phyloP scores from a whole-genome alignment of 2,329 filamentous ascomycete species.

The Cercospora nicotianae region DNA sequence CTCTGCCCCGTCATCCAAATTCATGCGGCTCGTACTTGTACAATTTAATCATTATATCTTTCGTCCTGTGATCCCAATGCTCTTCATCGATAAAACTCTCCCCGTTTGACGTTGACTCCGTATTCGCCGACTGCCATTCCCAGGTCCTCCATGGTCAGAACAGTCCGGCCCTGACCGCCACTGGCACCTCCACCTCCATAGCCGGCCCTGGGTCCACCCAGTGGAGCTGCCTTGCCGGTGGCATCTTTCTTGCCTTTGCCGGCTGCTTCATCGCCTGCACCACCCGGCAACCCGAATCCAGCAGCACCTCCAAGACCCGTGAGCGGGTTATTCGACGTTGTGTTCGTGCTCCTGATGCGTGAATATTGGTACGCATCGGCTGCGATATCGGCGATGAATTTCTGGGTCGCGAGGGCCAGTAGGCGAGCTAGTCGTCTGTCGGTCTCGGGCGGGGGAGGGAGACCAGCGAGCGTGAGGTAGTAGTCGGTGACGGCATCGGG shows the following conservation, averaged over 20 bases:
- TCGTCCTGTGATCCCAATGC: not conserved
- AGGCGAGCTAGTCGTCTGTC: constrained; percentile 88
- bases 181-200: constrained; percentile 83
- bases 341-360: constrained; percentile 90
- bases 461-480: constrained; percentile 93
- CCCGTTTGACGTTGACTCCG: constrained; percentile 93
- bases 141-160: constrained; percentile 97
- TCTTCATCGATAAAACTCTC: constrained; percentile 84
- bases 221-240: constrained; percentile 41
- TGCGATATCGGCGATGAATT: constrained; percentile 96
- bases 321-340: constrained; percentile 87
- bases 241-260: constrained; percentile 49
- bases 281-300: constrained; percentile 59
- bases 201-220: constrained; percentile 53
- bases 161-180: constrained; percentile 84
- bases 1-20: not conserved
- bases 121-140: constrained; percentile 98
- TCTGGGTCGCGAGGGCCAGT: constrained; percentile 95
- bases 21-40: not conserved
- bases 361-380: constrained; percentile 98
- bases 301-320: constrained; percentile 76
- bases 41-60: not conserved
- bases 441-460: constrained; percentile 87
- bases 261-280: constrained; percentile 55
- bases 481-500: constrained; percentile 97